A percentile compares a stretch with the other conserved stretches of the same genome.
Conservation (phyloP, 1,284 basidiomycete species). For the Malassezia cuniculi region DNA sequence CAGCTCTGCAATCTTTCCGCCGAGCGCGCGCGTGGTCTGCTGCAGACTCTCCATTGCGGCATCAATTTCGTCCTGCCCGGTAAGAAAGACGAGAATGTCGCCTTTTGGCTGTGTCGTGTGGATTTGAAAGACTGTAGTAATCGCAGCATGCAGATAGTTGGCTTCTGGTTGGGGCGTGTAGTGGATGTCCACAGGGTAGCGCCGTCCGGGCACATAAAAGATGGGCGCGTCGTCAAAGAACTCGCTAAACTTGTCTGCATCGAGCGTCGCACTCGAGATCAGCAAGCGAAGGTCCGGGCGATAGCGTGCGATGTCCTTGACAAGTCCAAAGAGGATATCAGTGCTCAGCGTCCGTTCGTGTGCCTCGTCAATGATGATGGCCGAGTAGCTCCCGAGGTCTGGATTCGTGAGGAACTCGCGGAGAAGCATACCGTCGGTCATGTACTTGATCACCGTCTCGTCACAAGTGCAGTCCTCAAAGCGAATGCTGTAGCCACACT, state of each 20-base stretch:
- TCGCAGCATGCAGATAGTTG: slow-evolving; percentile 89
- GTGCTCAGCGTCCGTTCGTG: slow-evolving; percentile 43
- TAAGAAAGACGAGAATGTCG: slow-evolving; percentile 95
- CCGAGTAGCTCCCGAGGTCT: slow-evolving; percentile 35
- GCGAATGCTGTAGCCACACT: slow-evolving; percentile 88
- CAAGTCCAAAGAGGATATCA: slow-evolving; percentile 41
- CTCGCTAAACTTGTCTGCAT: slow-evolving; percentile 42
- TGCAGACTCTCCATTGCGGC: slow-evolving; percentile 80
- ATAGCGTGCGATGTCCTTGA: slow-evolving; percentile 43
- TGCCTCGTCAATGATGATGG: slow-evolving; percentile 43
- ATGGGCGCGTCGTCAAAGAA: slow-evolving; percentile 44
- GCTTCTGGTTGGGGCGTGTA: slow-evolving; percentile 53
- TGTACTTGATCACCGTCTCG: slow-evolving; percentile 48
- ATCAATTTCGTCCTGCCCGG: slow-evolving; percentile 98
- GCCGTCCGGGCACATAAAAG: slow-evolving; percentile 70
- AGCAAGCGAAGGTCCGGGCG: slow-evolving; percentile 40
- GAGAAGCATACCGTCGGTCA: slow-evolving; percentile 45
- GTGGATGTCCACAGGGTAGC: slow-evolving; percentile 95
- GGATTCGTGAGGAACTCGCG: slow-evolving; percentile 43
- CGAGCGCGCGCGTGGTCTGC: slow-evolving; percentile 83
- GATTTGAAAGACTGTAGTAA: slow-evolving; percentile 97
- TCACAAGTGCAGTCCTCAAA: slow-evolving; percentile 99
- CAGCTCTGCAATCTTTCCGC: slow-evolving; percentile 88
- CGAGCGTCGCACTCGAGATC: slow-evolving; percentile 40
- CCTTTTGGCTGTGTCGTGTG: slow-evolving; percentile 96